A percentile compares a stretch with the other conserved stretches of the same genome.
These are phyloP conservation scores for Candida easanensis DNA, from an alignment of 805 yeast species.

Conservation along the genomic window DNA sequence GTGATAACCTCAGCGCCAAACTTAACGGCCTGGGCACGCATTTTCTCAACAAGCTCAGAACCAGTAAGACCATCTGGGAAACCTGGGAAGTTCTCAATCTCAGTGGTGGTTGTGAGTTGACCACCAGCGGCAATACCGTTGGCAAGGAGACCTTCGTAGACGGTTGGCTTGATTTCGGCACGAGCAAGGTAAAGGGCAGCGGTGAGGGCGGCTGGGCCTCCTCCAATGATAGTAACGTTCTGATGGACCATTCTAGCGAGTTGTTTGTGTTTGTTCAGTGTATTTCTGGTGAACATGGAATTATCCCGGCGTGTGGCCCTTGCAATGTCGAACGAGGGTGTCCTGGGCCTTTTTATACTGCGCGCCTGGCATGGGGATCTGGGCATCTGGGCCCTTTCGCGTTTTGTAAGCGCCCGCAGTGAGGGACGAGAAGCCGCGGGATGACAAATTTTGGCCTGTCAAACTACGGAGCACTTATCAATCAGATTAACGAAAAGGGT, in stretches of 20 bases:
- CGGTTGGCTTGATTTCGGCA: constrained; percentile 90
- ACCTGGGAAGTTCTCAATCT: constrained; percentile 98
- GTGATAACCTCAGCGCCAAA: constrained; percentile 95
- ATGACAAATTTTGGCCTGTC: constrained; percentile 1
- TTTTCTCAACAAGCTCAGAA: constrained; percentile 83
- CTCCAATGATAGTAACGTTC: constrained; percentile 85
- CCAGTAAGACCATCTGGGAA: constrained; percentile 94
- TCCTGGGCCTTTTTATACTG: constrained; percentile 1
- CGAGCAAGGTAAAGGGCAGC: constrained; percentile 97
- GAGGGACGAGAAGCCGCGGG: too few relatives aligned
- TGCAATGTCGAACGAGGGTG: too few relatives aligned
- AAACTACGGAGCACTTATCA: too few relatives aligned
- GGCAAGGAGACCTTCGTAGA: constrained; percentile 94
- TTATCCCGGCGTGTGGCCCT: too few relatives aligned
- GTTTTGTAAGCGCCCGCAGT: neutral
- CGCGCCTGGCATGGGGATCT: neutral
- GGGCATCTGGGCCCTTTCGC: neutral
- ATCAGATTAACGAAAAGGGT: neutral
- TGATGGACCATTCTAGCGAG: constrained; percentile 72
- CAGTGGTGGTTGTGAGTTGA: constrained; percentile 97
- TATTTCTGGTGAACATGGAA: neutral
- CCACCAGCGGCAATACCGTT: constrained; percentile 99
- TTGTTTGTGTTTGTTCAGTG: too few relatives aligned
- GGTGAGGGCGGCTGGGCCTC: constrained; percentile 99
- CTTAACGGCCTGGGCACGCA: constrained; percentile 82